phyloP scores from a whole-genome alignment of 768 basidiomycete genomes.

The Kwoniella sp. region DNA sequence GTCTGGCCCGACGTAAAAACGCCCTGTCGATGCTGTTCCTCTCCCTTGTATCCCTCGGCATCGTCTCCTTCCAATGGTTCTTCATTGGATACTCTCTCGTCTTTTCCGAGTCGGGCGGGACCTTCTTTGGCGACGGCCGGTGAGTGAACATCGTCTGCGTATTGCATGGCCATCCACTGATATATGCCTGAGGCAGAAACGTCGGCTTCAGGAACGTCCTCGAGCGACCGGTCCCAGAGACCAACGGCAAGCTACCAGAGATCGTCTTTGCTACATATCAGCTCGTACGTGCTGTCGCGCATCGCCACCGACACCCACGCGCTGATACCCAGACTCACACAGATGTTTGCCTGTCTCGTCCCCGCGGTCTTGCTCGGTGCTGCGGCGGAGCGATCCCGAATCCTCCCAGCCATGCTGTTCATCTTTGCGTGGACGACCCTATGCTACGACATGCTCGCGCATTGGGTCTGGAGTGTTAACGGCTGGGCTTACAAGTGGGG shows the following conservation, averaged over 20 bases:
- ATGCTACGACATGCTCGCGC: slow-evolving; percentile 90
- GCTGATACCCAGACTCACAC: background rate
- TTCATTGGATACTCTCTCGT: slow-evolving; percentile 48
- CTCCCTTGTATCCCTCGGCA: slow-evolving; percentile 68
- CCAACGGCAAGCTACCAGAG: slow-evolving; percentile 50
- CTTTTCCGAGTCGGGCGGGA: slow-evolving; percentile 46
- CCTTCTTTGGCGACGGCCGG: slow-evolving; percentile 47
- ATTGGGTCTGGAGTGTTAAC: slow-evolving; percentile 90
- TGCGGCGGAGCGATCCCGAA: slow-evolving; percentile 78
- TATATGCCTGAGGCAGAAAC: slow-evolving; percentile 21
- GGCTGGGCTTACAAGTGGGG: slow-evolving; percentile 73
- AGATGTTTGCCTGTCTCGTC: slow-evolving; percentile 60
- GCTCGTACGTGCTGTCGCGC: slow-evolving; percentile 14
- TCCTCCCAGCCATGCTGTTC: slow-evolving; percentile 83
- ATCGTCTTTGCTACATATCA: slow-evolving; percentile 45
- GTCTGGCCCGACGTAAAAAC: slow-evolving; percentile 85
- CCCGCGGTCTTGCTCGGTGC: slow-evolving; percentile 75
- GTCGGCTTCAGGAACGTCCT: slow-evolving; percentile 47
- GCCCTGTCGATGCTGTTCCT: slow-evolving; percentile 85
- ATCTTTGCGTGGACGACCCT: slow-evolving; percentile 81
- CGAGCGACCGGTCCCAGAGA: slow-evolving; percentile 46
- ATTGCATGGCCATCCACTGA: background rate
- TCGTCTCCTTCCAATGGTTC: slow-evolving; percentile 52
- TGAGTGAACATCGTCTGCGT: slow-evolving; percentile 12
- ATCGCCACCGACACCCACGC: background rate